Percentiles rank a stretch among this genome's conserved stretches.
Conservation (phyloP, 768 basidiomycete genomes). For the Macrocybe gigantea region DNA sequence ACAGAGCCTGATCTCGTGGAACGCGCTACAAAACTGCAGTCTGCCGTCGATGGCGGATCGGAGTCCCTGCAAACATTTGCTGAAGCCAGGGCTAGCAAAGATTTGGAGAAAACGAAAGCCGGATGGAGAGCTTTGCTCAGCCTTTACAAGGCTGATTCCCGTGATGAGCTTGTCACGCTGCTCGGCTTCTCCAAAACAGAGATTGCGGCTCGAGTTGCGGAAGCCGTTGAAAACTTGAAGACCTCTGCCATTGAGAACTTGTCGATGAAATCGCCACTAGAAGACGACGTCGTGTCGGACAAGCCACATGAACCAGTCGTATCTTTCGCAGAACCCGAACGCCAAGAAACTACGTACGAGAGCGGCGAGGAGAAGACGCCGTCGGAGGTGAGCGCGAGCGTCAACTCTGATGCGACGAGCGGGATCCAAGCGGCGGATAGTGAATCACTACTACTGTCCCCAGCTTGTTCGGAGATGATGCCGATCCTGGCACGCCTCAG, state of each 20-base stretch:
- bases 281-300: constrained; percentile 35
- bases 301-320: constrained; percentile 70
- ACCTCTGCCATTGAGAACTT: constrained; percentile 24
- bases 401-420: constrained; percentile 56
- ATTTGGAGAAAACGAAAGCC: constrained; percentile 30
- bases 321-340: constrained; percentile 78
- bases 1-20: constrained; percentile 74
- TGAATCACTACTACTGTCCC: constrained; percentile 85
- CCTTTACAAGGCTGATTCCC: constrained; percentile 83
- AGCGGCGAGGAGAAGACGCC: constrained; percentile 51
- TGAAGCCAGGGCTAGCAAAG: constrained; percentile 43
- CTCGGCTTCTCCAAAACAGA: constrained; percentile 92
- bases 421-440: constrained; percentile 53
- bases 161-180: constrained; percentile 85
- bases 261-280: constrained; percentile 21
- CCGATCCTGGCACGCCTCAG: constrained; percentile 53
- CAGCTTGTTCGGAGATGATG: constrained; percentile 82
- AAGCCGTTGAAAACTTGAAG: constrained; percentile 75
- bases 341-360: constrained; percentile 32
- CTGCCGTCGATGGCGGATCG: constrained; percentile 45
- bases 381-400: constrained; percentile 67
- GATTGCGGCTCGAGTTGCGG: constrained; percentile 69
- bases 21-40: constrained; percentile 62
- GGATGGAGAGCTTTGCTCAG: constrained; percentile 88
- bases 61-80: constrained; percentile 60